These are phyloP conservation scores for Terfezia boudieri DNA, from an alignment of 495 filamentous ascomycete species.

Conservation along the genomic window DNA sequence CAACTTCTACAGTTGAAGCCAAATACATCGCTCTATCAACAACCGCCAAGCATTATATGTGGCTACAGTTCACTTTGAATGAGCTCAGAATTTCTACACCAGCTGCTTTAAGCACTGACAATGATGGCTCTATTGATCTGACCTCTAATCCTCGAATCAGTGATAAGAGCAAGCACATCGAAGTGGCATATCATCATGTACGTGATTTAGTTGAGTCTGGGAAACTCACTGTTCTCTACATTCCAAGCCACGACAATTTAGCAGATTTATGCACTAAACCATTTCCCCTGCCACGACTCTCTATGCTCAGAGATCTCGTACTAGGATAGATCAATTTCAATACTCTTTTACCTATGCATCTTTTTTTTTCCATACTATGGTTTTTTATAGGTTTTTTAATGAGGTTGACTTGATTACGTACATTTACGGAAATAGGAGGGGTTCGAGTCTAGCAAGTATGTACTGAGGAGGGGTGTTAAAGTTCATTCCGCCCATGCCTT, in stretches of 20 bases:
- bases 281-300: too few species aligned
- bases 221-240: background rate
- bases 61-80: background rate
- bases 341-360: too few species aligned
- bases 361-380: too few species aligned
- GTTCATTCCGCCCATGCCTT: too few species aligned
- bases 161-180: background rate
- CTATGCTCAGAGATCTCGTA: too few species aligned
- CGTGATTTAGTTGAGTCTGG: background rate
- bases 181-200: background rate
- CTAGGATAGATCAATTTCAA: too few species aligned
- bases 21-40: slow-evolving; percentile 2
- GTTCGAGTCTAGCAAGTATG: too few species aligned
- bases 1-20: background rate
- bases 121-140: background rate
- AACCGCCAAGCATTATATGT: background rate
- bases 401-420: too few species aligned
- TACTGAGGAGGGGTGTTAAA: too few species aligned
- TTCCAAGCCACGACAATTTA: background rate
- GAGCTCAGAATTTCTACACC: background rate
- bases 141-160: background rate
- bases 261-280: background rate
- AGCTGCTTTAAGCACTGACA: background rate
- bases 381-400: too few species aligned
- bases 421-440: too few species aligned